These are phyloP conservation scores for Psidium friedrichsthalianum DNA, from an alignment of 345 rosid species.

Conservation along the genomic window DNA sequence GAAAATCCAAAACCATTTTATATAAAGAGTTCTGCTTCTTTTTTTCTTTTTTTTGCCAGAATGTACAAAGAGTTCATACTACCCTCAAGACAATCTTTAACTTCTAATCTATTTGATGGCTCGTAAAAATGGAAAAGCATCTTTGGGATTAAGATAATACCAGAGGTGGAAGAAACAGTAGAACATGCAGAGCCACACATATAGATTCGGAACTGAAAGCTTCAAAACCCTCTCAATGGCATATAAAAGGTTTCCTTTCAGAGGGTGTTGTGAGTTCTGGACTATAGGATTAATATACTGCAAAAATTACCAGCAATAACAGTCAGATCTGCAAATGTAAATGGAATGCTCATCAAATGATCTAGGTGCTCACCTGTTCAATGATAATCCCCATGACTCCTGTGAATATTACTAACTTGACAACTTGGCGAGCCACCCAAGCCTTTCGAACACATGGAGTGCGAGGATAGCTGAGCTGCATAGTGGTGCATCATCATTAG, in stretches of 20 bases:
- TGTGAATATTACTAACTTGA: constrained; percentile 73
- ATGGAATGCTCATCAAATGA: not conserved
- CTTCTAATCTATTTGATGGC: not conserved
- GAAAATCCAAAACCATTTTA: not conserved
- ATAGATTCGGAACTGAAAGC: constrained; percentile 89
- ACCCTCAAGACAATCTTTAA: not conserved
- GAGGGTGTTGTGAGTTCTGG: constrained; percentile 87
- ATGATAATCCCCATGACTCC: constrained; percentile 95
- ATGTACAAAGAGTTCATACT: not conserved
- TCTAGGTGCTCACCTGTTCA: constrained; percentile 57
- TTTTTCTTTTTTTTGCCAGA: not conserved
- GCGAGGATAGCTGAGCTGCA: constrained; percentile 83
- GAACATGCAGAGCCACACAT: constrained; percentile 99
- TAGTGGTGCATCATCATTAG: not conserved
- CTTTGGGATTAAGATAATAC: constrained; percentile 16
- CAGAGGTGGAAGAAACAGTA: constrained; percentile 96
- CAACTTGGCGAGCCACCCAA: constrained; percentile 86
- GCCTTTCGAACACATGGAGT: constrained; percentile 63
- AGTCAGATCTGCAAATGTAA: constrained; percentile 1
- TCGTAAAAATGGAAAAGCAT: not conserved
- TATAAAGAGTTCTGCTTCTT: not conserved
- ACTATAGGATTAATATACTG: constrained; percentile 99
- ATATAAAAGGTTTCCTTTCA: constrained; percentile 76
- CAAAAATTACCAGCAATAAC: constrained; percentile 14
- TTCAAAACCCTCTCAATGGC: constrained; percentile 92